Evolutionary conservation across 1,284 basidiomycete genomes (phyloP).

Genomic region (Ceratobasidium sp.): DNA sequence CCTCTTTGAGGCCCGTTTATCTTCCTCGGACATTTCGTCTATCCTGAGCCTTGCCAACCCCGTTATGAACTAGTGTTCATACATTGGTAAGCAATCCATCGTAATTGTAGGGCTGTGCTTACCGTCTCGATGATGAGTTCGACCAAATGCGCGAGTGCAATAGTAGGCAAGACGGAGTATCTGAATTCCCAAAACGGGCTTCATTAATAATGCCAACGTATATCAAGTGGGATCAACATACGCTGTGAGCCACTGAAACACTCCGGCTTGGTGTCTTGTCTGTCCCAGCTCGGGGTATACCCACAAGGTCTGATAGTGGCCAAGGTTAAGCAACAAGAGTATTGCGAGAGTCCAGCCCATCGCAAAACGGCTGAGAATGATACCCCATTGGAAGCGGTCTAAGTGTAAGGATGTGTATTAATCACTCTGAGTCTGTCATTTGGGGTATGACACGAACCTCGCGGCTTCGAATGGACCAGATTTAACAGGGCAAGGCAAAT

Average conservation of each 20-base stretch:
- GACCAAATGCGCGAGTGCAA: background rate
- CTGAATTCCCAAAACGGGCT: background rate
- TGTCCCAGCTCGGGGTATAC: background rate
- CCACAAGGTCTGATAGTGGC: background rate
- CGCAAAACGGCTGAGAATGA: background rate
- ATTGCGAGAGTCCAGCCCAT: background rate
- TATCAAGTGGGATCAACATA: background rate
- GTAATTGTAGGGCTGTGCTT: no score
- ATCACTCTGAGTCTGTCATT: background rate
- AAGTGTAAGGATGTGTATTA: no score
- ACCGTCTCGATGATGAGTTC: slow-evolving; percentile 2
- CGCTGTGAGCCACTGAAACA: background rate
- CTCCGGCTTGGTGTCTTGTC: background rate
- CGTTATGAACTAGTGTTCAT: no score
- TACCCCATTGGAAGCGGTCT: background rate
- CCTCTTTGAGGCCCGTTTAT: no score
- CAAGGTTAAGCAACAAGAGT: background rate
- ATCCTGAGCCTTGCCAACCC: no score
- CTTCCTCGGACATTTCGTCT: no score
- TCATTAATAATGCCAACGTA: background rate
- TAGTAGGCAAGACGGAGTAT: background rate
- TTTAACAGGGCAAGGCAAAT: background rate
- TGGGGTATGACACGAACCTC: background rate
- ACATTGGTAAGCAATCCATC: no score
- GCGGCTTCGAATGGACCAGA: background rate